phyloP scores from a whole-genome alignment of 495 filamentous ascomycete genomes.

The Xylaria bambusicola region DNA sequence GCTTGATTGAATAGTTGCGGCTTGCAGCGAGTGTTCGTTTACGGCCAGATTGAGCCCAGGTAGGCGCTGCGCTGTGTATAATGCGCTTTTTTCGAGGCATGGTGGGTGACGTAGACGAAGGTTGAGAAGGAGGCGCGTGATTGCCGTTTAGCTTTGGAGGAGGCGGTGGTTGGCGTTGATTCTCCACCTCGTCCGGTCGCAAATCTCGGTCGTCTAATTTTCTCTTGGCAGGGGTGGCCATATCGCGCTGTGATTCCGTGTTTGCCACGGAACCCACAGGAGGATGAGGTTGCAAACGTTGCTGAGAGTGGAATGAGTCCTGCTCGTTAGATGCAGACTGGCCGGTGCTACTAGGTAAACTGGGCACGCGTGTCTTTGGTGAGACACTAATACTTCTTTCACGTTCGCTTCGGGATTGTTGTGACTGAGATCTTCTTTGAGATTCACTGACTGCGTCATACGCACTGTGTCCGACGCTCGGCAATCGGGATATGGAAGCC shows the following conservation, averaged over 20 bases:
- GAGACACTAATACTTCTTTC: slow-evolving; percentile 64
- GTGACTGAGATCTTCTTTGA: slow-evolving; percentile 40
- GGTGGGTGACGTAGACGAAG: slow-evolving; percentile 29
- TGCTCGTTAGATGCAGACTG: slow-evolving; percentile 43
- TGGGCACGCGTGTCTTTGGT: slow-evolving; percentile 62
- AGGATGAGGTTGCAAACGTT: slow-evolving; percentile 28
- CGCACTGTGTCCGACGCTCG: slow-evolving; percentile 44
- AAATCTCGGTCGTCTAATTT: slow-evolving; percentile 57
- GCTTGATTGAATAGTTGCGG: slow-evolving; percentile 42
- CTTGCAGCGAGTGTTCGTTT: slow-evolving; percentile 28
- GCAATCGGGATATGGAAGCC: slow-evolving; percentile 48
- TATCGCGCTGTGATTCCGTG: slow-evolving; percentile 34
- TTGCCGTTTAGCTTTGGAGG: slow-evolving; percentile 49
- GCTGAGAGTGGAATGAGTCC: slow-evolving; percentile 40
- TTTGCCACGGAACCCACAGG: slow-evolving; percentile 26
- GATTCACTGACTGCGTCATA: slow-evolving; percentile 42
- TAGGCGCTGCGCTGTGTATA: slow-evolving; percentile 39
- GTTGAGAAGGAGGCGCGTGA: slow-evolving; percentile 25
- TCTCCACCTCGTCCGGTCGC: slow-evolving; percentile 46
- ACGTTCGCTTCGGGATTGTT: slow-evolving; percentile 53
- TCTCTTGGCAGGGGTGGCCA: slow-evolving; percentile 52
- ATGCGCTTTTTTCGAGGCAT: slow-evolving; percentile 40
- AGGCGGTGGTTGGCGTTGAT: slow-evolving; percentile 41
- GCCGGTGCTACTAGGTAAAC: slow-evolving; percentile 48
- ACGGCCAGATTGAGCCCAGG: slow-evolving; percentile 45